Base-by-base conservation (phyloP, 148 eudicot genomes). In the Arctostaphylos glauca region DNA sequence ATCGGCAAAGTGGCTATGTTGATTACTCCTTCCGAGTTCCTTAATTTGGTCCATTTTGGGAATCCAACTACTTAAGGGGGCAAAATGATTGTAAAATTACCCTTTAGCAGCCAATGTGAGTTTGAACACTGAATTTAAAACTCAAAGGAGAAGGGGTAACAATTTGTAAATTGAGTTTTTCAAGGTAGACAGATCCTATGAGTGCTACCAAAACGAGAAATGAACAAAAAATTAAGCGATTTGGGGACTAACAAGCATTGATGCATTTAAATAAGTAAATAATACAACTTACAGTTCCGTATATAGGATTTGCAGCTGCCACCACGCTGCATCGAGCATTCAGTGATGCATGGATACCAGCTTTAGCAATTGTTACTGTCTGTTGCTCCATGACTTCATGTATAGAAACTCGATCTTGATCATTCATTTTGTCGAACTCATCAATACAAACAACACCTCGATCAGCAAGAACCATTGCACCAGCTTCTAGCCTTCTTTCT, bases 341-440 rank as follows among this genome's bases (percentile, higher is more conserved):
- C 76, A 97, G 82, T 18, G 99, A 97, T 84, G 99, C 99, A 89
- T 94, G 99, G 62, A 97, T 97, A 85, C 99, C 99, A 87, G 99
- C 99, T 89, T 97, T 97, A 23, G 99, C 99, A 89, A 97, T 97
- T 50, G 99, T 97, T 74, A 97, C 99, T 67, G 99, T 97, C 92
- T 97, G 99, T 87, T 97, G 99, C 86, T 97, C 99, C 99, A 97
- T 97, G 79, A 97, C 99, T 88, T 97, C 99, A 90, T 97, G 99
- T 84, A 97, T 97, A 77, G 99, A 96, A 85, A 97, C 99, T 84
- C 99, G 99, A 85, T 97, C 99, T 84, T 88, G 95, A 85, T 97
- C 99, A 81, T 92, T 97, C 99, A 97, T 97, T 88, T 97, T 97
- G 89, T 97, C 99, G 81, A 97, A 97, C 83, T 97, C 99, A 78